phyloP scores from a whole-genome alignment of 176 grass and related monocot genomes.

The Phragmites australis region DNA sequence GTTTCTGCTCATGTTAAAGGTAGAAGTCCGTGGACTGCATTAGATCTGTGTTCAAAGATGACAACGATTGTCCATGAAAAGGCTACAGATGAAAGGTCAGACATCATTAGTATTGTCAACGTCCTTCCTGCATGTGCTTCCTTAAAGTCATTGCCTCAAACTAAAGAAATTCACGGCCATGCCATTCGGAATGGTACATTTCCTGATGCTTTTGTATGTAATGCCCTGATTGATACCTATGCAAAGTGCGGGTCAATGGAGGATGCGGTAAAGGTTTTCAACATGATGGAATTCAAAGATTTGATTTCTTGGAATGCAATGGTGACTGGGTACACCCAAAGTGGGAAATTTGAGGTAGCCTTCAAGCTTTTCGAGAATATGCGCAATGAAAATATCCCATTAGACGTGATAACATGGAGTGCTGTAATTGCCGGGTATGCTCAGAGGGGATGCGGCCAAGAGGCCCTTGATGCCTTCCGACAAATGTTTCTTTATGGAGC shows the following conservation, averaged over 20 bases:
- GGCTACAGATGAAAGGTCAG: slow-evolving; percentile 54
- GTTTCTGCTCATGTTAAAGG: slow-evolving; percentile 67
- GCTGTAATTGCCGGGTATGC: slow-evolving; percentile 80
- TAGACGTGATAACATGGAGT: slow-evolving; percentile 77
- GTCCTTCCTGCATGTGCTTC: slow-evolving; percentile 88
- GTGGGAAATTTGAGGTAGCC: slow-evolving; percentile 72
- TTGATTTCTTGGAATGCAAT: slow-evolving; percentile 76
- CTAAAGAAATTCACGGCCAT: slow-evolving; percentile 81
- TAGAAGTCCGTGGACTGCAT: slow-evolving; percentile 45
- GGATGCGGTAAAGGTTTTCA: slow-evolving; percentile 72
- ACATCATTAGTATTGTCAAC: slow-evolving; percentile 85
- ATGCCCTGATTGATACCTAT: slow-evolving; percentile 68
- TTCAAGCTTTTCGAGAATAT: slow-evolving; percentile 69
- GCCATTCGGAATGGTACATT: slow-evolving; percentile 67
- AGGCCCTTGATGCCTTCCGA: slow-evolving; percentile 61
- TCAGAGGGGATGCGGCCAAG: slow-evolving; percentile 64
- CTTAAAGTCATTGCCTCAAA: slow-evolving; percentile 60
- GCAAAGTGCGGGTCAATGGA: slow-evolving; percentile 73
- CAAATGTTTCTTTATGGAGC: slow-evolving; percentile 66
- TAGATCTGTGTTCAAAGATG: slow-evolving; percentile 71
- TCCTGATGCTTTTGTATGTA: slow-evolving; percentile 74
- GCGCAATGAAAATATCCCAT: slow-evolving; percentile 57
- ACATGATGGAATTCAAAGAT: slow-evolving; percentile 65
- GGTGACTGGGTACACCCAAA: slow-evolving; percentile 78
- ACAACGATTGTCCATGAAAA: slow-evolving; percentile 47